phyloP scores from a whole-genome alignment of 768 basidiomycete species.

The Lactarius sanguifluus region DNA sequence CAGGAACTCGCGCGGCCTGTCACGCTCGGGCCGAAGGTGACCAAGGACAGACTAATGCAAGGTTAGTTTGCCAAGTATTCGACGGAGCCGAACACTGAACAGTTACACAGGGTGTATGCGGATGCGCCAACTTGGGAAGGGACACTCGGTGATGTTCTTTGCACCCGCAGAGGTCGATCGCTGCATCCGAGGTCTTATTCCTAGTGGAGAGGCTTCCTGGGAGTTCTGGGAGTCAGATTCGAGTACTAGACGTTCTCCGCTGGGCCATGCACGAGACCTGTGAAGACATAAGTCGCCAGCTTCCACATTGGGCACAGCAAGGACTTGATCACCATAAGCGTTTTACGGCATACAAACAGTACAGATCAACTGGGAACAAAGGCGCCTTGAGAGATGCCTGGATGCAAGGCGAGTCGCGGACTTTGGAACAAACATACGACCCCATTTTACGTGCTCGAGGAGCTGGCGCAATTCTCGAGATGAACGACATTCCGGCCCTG shows the following conservation, averaged over 20 bases:
- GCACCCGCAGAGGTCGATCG: conserved; percentile 22
- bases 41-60: conserved; percentile 53
- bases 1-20: conserved; percentile 45
- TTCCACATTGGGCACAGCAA: conserved; percentile 23
- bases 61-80: conserved; percentile 35
- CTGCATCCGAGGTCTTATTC: conserved; percentile 14
- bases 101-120: conserved; percentile 24
- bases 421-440: conserved; percentile 23
- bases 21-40: conserved; percentile 50
- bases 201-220: background rate
- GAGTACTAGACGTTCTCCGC: conserved; percentile 21
- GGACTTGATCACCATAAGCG: conserved; percentile 19
- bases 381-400: conserved; percentile 4
- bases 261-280: conserved; percentile 27
- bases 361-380: background rate
- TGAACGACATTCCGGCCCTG: conserved; percentile 1
- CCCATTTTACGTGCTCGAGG: background rate
- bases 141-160: conserved; percentile 27
- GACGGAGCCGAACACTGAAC: background rate
- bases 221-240: background rate
- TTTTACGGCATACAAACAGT: background rate
- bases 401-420: conserved; percentile 20
- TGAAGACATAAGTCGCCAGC: conserved; percentile 23
- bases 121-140: conserved; percentile 27
- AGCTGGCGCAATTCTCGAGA: background rate